These are phyloP conservation scores for Teunomyces barrocoloradensis DNA, from an alignment of 805 yeast species.

Conservation along the genomic window DNA sequence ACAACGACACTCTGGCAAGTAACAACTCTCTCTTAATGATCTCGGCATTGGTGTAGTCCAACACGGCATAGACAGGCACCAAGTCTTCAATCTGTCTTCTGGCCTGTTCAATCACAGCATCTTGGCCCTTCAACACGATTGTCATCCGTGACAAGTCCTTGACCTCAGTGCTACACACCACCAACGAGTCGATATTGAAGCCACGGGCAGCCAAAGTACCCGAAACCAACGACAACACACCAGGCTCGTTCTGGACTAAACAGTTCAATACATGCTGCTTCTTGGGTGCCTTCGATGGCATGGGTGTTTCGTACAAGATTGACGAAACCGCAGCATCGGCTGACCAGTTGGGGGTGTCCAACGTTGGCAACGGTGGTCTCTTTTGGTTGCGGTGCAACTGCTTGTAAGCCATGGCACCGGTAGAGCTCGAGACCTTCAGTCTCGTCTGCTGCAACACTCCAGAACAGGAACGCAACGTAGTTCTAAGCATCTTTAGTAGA, in stretches of 20 bases:
- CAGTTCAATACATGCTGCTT: slow-evolving; percentile 93
- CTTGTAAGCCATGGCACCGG: slow-evolving; percentile 93
- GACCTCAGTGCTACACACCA: slow-evolving; percentile 95
- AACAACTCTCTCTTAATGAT: slow-evolving; percentile 89
- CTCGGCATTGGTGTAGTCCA: slow-evolving; percentile 88
- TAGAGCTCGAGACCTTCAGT: slow-evolving; percentile 51
- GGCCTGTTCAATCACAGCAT: slow-evolving; percentile 96
- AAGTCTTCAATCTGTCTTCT: slow-evolving; percentile 96
- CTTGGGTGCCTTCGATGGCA: slow-evolving; percentile 56
- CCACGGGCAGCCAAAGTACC: slow-evolving; percentile 98
- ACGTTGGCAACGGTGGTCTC: slow-evolving; percentile 88
- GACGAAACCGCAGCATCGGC: slow-evolving; percentile 97
- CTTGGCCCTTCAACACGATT: slow-evolving; percentile 89
- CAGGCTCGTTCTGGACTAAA: slow-evolving; percentile 97
- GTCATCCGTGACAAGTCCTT: slow-evolving; percentile 96
- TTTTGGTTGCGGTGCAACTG: slow-evolving; percentile 81
- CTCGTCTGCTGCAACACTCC: slow-evolving; percentile 1
- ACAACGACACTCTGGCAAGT: slow-evolving; percentile 84
- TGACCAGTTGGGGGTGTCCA: slow-evolving; percentile 92
- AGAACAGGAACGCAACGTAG: not conserved
- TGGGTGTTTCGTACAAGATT: slow-evolving; percentile 88
- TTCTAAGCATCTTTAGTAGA: not conserved
- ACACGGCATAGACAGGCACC: slow-evolving; percentile 97
- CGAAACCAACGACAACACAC: slow-evolving; percentile 89
- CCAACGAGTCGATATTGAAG: slow-evolving; percentile 95